Base-by-base conservation (phyloP, 2,329 filamentous ascomycete genomes). In the Trichophaea hybrida region DNA sequence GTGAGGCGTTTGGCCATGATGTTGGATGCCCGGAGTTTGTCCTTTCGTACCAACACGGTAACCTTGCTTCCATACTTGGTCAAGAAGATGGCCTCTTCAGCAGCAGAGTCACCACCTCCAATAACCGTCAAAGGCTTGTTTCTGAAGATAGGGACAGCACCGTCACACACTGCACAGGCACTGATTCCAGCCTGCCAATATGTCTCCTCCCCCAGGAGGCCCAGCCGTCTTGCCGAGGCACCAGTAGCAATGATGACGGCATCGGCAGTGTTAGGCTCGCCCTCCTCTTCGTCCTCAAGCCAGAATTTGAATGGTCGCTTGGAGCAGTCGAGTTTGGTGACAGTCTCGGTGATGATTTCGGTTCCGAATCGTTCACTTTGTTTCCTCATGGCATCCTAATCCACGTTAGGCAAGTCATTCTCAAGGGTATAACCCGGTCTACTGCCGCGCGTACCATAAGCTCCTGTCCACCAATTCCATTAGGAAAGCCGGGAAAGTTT, bases 181-280 rank as follows among this genome's bases (percentile, higher is more conserved):
- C 86, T 93, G 71, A 98, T 88, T 67, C 93, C 93, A 72, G 86
- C 93, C 72, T 95, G 90, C 94, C 94, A 98, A 80, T 89, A 98
- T 73, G 84, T 86, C 58, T 94, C 86, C 77, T 98, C 93, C 58
- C 93, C 94, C 10, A 83, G 77, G 51, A 98, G 80, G 72, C 85
- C 77, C 58, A 98, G 76, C 64, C 94, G 81, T 66, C 87, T 80
- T 38, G 93, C 93, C 64, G 91, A 95, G 53, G 94, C 93, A 67
- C 93, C 93, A 0, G 93, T 98, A 44, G 93, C 94, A 66, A 98
- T 83, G 74, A 98, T 95, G 69, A 98, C 76, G 51, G 88, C 79
- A 72, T 97, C 91, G 60, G 93, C 88, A 17, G 40, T 49, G 77
- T 89, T 84, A 58, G 85, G 81, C 62, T 77, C 80, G 71, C 88